Percentiles rank a stretch among this genome's conserved stretches.
phyloP scores from a whole-genome alignment of 805 yeast genomes.

The Nakazawaea holstii region DNA sequence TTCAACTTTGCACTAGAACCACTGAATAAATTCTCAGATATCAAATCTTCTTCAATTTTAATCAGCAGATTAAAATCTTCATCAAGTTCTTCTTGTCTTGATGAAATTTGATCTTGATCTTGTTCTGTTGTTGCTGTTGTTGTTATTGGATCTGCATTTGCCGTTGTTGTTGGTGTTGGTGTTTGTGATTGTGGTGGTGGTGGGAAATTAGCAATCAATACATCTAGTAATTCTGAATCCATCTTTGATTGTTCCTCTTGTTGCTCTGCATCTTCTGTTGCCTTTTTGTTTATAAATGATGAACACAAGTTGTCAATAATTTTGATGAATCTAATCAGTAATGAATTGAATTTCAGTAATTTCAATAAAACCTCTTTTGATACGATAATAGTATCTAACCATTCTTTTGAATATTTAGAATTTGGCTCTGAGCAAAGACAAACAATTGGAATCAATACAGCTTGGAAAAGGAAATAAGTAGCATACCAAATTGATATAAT shows the following conservation, averaged over 20 bases:
- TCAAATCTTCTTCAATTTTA: neutral
- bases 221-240: slow-evolving; percentile 14
- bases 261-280: neutral
- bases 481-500: slow-evolving; percentile 58
- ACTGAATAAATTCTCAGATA: neutral
- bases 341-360: slow-evolving; percentile 35
- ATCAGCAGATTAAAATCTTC: neutral
- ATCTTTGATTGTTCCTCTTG: neutral
- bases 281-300: slow-evolving; percentile 5
- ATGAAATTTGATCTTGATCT: neutral
- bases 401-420: slow-evolving; percentile 35
- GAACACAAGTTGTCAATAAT: slow-evolving; percentile 37
- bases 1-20: neutral
- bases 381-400: slow-evolving; percentile 38
- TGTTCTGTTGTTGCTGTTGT: slow-evolving; percentile 6
- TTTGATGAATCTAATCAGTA: slow-evolving; percentile 39
- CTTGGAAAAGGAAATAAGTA: slow-evolving; percentile 58
- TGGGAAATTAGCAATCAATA: slow-evolving; percentile 14
- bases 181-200: too few relatives aligned
- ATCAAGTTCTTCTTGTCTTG: neutral
- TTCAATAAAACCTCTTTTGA: slow-evolving; percentile 34
- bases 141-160: neutral
- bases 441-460: slow-evolving; percentile 52
- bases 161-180: slow-evolving; percentile 4
- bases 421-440: slow-evolving; percentile 41